Evolutionary conservation across 768 basidiomycete genomes (phyloP).

Genomic region (Calocybe indica): DNA sequence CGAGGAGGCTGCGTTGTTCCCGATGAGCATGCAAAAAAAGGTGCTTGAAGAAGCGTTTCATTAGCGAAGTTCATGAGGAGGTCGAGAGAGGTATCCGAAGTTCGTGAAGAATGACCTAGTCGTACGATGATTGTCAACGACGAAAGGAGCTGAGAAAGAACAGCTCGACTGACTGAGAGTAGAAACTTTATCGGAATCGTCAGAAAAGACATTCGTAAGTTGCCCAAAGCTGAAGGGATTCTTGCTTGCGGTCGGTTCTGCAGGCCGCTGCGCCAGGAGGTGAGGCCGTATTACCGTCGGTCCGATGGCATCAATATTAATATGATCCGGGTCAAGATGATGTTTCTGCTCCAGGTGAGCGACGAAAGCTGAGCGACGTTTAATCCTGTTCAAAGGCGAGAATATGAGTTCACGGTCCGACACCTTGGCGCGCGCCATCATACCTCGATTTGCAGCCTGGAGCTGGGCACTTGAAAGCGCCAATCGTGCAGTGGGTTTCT

Average conservation of each 20-base stretch:
- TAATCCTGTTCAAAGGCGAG: conserved; percentile 40
- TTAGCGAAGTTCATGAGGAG: conserved; percentile 4
- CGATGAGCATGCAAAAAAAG: neutral
- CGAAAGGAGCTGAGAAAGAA: neutral
- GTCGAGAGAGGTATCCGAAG: neutral
- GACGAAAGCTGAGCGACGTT: conserved; percentile 54
- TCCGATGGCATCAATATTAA: conserved; percentile 26
- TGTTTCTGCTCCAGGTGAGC: conserved; percentile 48
- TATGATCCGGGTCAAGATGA: conserved; percentile 21
- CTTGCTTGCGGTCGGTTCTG: neutral
- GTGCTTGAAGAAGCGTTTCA: conserved; percentile 1
- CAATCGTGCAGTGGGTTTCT: conserved; percentile 44
- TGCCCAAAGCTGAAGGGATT: too few species aligned
- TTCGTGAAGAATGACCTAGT: neutral
- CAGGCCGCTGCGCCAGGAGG: too few species aligned
- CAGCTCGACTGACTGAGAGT: too few species aligned
- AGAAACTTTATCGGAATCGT: too few species aligned
- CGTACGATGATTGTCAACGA: conserved; percentile 3
- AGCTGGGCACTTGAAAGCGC: conserved; percentile 40
- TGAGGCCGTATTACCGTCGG: conserved; percentile 4
- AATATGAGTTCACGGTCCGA: neutral
- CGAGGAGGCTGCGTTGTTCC: neutral
- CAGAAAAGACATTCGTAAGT: too few species aligned
- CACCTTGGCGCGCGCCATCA: conserved; percentile 6
- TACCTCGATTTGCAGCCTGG: conserved; percentile 44